phyloP scores from a whole-genome alignment of 2,329 filamentous ascomycete species.

The Rhexocercosporidium sp. region DNA sequence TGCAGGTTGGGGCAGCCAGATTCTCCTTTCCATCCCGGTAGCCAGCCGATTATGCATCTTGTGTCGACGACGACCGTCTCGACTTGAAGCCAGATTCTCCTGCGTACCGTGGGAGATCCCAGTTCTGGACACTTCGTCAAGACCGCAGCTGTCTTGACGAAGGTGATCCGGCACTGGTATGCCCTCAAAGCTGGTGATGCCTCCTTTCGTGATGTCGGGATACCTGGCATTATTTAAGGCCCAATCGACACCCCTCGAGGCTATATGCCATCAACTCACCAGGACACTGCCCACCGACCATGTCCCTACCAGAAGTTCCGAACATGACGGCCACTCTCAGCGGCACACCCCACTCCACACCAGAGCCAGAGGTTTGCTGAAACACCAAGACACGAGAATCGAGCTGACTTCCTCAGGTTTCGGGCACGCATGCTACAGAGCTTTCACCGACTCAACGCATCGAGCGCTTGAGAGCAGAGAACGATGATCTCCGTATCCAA shows the following conservation, averaged over 20 bases:
- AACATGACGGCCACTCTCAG: background rate
- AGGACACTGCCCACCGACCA: constrained; percentile 14
- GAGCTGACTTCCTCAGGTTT: constrained; percentile 11
- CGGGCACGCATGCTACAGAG: constrained; percentile 2
- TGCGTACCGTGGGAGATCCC: constrained; percentile 3
- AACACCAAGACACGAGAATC: constrained; percentile 9
- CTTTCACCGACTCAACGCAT: constrained; percentile 11
- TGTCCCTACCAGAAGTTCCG: constrained; percentile 19
- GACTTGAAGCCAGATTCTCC: background rate
- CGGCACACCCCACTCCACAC: constrained; percentile 8
- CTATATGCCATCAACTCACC: constrained; percentile 1
- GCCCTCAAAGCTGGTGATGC: constrained; percentile 8
- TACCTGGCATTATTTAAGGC: constrained; percentile 18
- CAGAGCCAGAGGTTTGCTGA: constrained; percentile 22
- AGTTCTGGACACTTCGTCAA: constrained; percentile 10
- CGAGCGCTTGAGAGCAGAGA: constrained; percentile 13
- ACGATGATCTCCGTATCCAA: background rate
- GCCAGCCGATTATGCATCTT: background rate
- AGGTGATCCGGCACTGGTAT: background rate
- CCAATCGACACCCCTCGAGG: constrained; percentile 1
- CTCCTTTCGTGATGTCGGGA: background rate
- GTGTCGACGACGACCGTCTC: background rate
- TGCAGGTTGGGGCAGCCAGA: too few species aligned
- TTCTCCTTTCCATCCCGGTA: background rate
- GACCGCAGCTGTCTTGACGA: constrained; percentile 8